Conservation (phyloP, 768 basidiomycete genomes). For the Russula olivacea region DNA sequence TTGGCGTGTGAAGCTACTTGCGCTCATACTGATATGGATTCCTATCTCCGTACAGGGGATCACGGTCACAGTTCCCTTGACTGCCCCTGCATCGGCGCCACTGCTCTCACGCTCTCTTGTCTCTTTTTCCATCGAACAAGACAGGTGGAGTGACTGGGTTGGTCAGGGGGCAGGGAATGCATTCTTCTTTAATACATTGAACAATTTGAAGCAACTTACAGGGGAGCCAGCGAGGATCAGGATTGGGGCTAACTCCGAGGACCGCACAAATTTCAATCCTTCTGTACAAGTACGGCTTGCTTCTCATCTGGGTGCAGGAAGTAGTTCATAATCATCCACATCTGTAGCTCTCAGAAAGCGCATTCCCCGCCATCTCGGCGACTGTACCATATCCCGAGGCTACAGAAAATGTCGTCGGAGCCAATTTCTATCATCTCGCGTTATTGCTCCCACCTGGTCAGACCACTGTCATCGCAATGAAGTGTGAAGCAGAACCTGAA, state of each 20-base stretch:
- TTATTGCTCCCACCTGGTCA: conserved; percentile 46
- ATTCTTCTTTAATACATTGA: conserved; percentile 56
- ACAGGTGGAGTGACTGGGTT: conserved; percentile 64
- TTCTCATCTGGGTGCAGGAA: not conserved
- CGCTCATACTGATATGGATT: not conserved
- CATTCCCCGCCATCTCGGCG: conserved; percentile 45
- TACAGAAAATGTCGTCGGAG: conserved; percentile 50
- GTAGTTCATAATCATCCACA: not conserved
- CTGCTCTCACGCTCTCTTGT: conserved; percentile 33
- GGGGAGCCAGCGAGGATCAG: conserved; percentile 51
- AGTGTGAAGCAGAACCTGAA: not conserved
- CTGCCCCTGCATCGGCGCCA: conserved; percentile 4
- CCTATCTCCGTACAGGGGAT: conserved; percentile 4
- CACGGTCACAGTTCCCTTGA: conserved; percentile 11
- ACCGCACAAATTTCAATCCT: conserved; percentile 51
- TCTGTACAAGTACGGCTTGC: conserved; percentile 38
- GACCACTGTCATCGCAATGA: conserved; percentile 5
- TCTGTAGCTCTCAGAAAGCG: conserved; percentile 40
- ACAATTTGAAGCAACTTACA: conserved; percentile 49
- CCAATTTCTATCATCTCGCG: conserved; percentile 49
- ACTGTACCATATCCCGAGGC: conserved; percentile 64
- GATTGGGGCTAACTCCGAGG: conserved; percentile 50
- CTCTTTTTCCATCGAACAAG: conserved; percentile 66
- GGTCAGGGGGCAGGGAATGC: conserved; percentile 47
- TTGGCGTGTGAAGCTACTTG: not conserved